Conservation (phyloP, 306 rosid genomes). For the Rosa multiflora region DNA sequence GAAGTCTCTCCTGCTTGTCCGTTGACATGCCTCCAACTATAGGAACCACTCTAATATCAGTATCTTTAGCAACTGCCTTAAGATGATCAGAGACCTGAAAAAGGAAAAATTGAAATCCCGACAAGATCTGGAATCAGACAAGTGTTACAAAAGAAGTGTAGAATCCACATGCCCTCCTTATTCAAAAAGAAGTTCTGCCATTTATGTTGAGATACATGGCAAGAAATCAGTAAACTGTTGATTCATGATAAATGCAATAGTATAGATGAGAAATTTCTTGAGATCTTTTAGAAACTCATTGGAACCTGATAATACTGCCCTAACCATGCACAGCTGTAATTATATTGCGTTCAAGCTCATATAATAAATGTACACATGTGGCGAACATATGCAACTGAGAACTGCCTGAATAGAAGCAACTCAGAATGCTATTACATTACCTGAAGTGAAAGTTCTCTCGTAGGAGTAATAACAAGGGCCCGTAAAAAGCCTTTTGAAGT, state of each 20-base stretch:
- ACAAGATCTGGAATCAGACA: neutral
- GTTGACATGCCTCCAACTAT: conserved; percentile 94
- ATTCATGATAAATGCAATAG: neutral
- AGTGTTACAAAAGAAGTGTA: neutral
- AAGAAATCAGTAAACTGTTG: conserved; percentile 1
- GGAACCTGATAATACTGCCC: neutral
- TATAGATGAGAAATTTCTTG: neutral
- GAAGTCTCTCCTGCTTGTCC: conserved; percentile 88
- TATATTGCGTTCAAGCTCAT: neutral
- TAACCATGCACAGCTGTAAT: neutral
- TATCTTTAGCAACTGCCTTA: conserved; percentile 58
- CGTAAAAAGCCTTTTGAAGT: conserved; percentile 64
- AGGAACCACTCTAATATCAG: conserved; percentile 67
- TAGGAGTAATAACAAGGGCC: conserved; percentile 88
- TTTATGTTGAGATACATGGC: neutral
- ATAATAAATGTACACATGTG: neutral
- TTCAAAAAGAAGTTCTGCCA: neutral
- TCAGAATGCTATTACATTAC: conserved; percentile 38
- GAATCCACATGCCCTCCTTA: neutral
- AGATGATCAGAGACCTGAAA: conserved; percentile 87
- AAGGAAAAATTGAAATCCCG: neutral
- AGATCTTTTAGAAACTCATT: neutral
- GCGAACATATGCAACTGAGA: conserved; percentile 22
- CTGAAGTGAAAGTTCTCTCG: conserved; percentile 96
- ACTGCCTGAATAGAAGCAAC: conserved; percentile 20